These are phyloP conservation scores for Teunomyces stri DNA, from an alignment of 805 yeast species.

Conservation along the genomic window DNA sequence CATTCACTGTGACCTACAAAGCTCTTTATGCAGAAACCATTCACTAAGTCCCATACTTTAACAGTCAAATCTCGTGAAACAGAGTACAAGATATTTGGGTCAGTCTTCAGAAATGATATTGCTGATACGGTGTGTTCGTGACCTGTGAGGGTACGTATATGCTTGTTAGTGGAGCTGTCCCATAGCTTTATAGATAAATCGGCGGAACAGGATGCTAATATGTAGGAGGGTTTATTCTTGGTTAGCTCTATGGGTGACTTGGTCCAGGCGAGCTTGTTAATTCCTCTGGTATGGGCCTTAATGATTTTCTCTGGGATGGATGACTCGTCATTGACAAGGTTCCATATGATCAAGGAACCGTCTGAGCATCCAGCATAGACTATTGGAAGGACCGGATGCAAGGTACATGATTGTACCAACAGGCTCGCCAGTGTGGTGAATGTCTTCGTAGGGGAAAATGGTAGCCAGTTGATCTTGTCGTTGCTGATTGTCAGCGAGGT, in stretches of 20 bases:
- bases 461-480: conserved; percentile 59
- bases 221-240: conserved; percentile 14
- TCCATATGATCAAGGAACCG: conserved; percentile 75
- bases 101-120: conserved; percentile 48
- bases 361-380: conserved; percentile 67
- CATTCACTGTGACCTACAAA: conserved; percentile 84
- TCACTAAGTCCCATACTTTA: conserved; percentile 62
- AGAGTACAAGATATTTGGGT: conserved; percentile 51
- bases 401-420: conserved; percentile 57
- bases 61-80: conserved; percentile 64
- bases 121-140: conserved; percentile 85
- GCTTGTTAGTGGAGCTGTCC: conserved; percentile 54
- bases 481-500: conserved; percentile 12
- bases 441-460: conserved; percentile 43
- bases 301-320: conserved; percentile 59
- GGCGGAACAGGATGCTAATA: conserved; percentile 50
- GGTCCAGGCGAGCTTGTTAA: conserved; percentile 60
- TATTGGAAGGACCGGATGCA: conserved; percentile 74
- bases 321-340: conserved; percentile 50
- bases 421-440: conserved; percentile 53
- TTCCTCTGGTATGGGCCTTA: conserved; percentile 72
- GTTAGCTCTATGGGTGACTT: conserved; percentile 28
- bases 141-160: conserved; percentile 66
- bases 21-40: conserved; percentile 66
- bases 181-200: conserved; percentile 66